Evolutionary conservation across 805 yeast species (phyloP).

Genomic region (Yarrowia phangngaensis): DNA sequence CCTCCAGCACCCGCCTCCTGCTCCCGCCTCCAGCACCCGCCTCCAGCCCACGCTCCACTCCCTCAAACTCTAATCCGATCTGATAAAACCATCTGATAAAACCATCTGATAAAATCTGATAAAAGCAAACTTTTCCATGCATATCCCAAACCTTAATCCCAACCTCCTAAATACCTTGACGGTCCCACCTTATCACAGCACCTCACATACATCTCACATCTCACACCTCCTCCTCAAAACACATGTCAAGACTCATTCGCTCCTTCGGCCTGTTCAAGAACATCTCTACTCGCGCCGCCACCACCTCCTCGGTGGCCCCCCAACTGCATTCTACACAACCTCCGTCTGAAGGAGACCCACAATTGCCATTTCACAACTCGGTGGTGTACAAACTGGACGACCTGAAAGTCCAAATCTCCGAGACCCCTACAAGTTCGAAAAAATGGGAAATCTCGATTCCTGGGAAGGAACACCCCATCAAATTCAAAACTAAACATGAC

Average conservation of each 20-base stretch:
- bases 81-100: constrained; percentile 20
- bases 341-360: constrained; percentile 8
- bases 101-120: neutral
- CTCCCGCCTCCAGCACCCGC: no score
- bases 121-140: constrained; percentile 18
- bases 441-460: constrained; percentile 18
- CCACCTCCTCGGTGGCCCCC: neutral
- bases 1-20: no score
- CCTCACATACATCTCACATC: constrained; percentile 1
- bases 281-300: neutral
- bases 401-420: constrained; percentile 6
- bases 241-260: constrained; percentile 7
- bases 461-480: constrained; percentile 5
- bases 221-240: no score
- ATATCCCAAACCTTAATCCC: neutral
- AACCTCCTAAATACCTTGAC: neutral
- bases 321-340: neutral
- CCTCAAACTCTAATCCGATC: constrained; percentile 2
- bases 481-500: constrained; percentile 17
- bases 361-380: constrained; percentile 11
- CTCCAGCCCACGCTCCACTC: neutral
- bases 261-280: constrained; percentile 1
- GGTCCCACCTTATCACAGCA: neutral
- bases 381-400: constrained; percentile 13
- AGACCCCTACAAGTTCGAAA: neutral